Evolutionary conservation across 108 stramenopile species (phyloP).

Genomic region (Skeletonema costatum): DNA sequence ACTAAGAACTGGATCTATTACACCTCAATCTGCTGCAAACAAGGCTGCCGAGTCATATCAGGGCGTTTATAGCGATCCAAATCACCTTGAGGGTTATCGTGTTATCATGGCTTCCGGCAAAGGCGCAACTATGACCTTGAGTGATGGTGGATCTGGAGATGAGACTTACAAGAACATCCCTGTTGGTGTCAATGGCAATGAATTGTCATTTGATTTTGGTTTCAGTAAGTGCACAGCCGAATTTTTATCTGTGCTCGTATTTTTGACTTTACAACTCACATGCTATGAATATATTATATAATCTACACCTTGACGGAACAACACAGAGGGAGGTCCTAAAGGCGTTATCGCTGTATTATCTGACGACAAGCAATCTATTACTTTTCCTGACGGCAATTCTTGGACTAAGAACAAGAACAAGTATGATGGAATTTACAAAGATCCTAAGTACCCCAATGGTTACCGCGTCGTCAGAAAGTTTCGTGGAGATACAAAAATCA

Average conservation of each 20-base stretch:
- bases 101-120: conserved; percentile 9
- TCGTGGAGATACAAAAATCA: neutral
- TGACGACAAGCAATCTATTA: conserved; percentile 18
- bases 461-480: conserved; percentile 16
- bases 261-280: neutral
- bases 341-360: conserved; percentile 14
- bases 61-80: conserved; percentile 32
- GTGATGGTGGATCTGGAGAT: conserved; percentile 10
- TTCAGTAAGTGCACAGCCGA: conserved; percentile 8
- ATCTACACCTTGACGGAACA: conserved; percentile 2
- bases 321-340: conserved; percentile 15
- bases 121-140: conserved; percentile 20
- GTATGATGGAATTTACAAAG: conserved; percentile 28
- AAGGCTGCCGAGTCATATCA: conserved; percentile 23
- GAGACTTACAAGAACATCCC: conserved; percentile 25
- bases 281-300: neutral
- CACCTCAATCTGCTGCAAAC: conserved; percentile 19
- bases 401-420: conserved; percentile 22
- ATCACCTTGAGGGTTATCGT: conserved; percentile 26
- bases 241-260: neutral
- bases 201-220: conserved; percentile 23
- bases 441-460: conserved; percentile 10
- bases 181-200: conserved; percentile 2
- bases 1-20: neutral
- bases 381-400: conserved; percentile 26